Evolutionary conservation across 176 grass and related monocot genomes (phyloP), one percentile per base, ranked within the genome.

Genomic region (Metroxylon sagu): DNA sequence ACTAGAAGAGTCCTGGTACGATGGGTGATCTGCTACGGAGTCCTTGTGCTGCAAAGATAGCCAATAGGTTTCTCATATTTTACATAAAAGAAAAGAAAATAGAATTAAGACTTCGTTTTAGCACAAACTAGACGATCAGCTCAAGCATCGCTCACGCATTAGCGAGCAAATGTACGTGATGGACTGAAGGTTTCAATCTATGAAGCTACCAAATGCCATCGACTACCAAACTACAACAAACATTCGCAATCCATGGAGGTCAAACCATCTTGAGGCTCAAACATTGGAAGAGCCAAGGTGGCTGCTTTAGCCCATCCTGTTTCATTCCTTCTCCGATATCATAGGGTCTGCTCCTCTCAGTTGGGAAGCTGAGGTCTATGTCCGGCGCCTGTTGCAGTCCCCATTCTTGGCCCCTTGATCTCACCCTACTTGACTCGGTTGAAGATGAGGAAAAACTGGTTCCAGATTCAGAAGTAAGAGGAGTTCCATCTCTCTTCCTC

Each of bases 381-480:
- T 65, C 55, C 8, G 56, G 49, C 25, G 62, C 56, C 71, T 48
- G 43, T 26, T 30, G 29, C 16, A 19, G 39, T 39, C 27, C 26
- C 27, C 77, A 69, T 31, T 64, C 70, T 3, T 64, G 68, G 21
- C 64, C 65, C 23, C 52, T 43, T 16, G 55, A 48, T 52, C 56
- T 43, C 6, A 67, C 49, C 72, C 73, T 64, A 19, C 81, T 78
- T 15, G 49, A 61, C 28, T 80, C 77, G 19, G 71, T 74, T 14
- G 69, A 80, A 3, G 70, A 80, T 4, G 77, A 74, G 8, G 77
- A 80, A 48, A 80, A 73, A 59, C 77, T 80, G 14, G 69, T 57
- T 21, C 58, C 66, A 1, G 60, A 72, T 43, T 80, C 77, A 4
- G 63, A 80, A 35, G 70, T 62, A 30, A 80, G 19, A 35, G 77